A percentile compares a stretch with the other conserved stretches of the same genome.
These are phyloP conservation scores for Pichia sp. DNA, from an alignment of 1,139 yeast genomes.

Conservation along the genomic window DNA sequence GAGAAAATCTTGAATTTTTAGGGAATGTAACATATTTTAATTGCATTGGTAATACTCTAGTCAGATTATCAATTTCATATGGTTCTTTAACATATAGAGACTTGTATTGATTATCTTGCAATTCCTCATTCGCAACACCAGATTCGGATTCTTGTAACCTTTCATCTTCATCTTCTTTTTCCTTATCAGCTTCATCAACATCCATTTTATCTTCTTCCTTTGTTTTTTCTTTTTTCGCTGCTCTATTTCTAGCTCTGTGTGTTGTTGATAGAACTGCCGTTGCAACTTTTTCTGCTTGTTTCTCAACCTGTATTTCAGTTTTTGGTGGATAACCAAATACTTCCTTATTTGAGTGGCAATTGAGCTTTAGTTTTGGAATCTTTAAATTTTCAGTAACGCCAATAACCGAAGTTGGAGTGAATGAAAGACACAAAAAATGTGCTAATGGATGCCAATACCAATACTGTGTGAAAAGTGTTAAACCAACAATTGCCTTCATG, in stretches of 20 bases:
- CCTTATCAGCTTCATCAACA: conserved; percentile 27
- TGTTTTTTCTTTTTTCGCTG: conserved; percentile 61
- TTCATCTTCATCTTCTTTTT: conserved; percentile 16
- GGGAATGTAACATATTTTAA: conserved; percentile 73
- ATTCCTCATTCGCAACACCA: conserved; percentile 17
- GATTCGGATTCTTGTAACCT: conserved; percentile 21
- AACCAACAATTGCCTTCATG: conserved; percentile 86
- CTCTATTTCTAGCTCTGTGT: conserved; percentile 86
- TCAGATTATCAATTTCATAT: conserved; percentile 67
- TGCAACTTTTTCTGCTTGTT: conserved; percentile 82
- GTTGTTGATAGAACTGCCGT: conserved; percentile 95
- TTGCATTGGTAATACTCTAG: conserved; percentile 91
- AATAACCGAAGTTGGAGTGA: conserved; percentile 85
- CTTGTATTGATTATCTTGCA: conserved; percentile 20
- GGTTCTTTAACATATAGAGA: conserved; percentile 43
- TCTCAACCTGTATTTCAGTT: conserved; percentile 70
- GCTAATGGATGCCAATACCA: conserved; percentile 99
- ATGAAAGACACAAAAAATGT: conserved; percentile 86
- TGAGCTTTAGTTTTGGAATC: conserved; percentile 77
- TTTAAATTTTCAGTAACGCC: conserved; percentile 84
- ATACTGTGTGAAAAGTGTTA: conserved; percentile 83
- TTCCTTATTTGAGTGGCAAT: conserved; percentile 76
- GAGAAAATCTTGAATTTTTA: conserved; percentile 71
- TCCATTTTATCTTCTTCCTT: conserved; percentile 35
- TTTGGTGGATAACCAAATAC: conserved; percentile 88